Evolutionary conservation across 768 basidiomycete genomes (phyloP).

Genomic region (Candolleomyces efflorescens): DNA sequence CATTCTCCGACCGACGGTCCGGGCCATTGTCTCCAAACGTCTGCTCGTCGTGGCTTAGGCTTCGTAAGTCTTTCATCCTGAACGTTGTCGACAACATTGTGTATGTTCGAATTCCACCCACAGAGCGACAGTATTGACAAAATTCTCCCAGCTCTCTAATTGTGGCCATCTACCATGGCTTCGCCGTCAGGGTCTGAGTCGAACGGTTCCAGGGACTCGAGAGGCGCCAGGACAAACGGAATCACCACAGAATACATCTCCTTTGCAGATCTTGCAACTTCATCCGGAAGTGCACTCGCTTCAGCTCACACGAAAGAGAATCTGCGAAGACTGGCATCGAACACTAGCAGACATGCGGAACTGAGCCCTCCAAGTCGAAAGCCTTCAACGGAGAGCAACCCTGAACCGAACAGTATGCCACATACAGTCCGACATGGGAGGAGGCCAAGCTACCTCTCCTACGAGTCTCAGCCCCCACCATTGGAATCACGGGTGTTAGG

Average conservation of each 20-base stretch:
- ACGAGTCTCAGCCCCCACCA: not conserved
- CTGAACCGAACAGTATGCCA: too few species aligned
- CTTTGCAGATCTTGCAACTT: not conserved
- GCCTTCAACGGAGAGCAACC: too few species aligned
- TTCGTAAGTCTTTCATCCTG: too few species aligned
- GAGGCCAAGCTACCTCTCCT: not conserved
- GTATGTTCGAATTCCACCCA: too few species aligned
- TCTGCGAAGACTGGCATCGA: not conserved
- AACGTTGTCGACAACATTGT: too few species aligned
- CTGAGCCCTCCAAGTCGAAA: not conserved
- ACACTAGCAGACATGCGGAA: not conserved
- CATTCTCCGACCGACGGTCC: too few species aligned
- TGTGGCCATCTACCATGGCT: not conserved
- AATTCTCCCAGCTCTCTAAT: too few species aligned
- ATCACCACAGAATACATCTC: not conserved
- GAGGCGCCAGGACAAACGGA: not conserved
- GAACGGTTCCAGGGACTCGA: too few species aligned
- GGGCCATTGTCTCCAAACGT: too few species aligned
- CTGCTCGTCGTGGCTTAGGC: too few species aligned
- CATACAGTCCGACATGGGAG: not conserved
- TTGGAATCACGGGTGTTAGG: not conserved
- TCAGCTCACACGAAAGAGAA: not conserved
- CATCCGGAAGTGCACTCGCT: slow-evolving; percentile 2
- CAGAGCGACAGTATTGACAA: too few species aligned
- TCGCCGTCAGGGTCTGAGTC: not conserved